Percentiles rank a stretch among this genome's conserved stretches.
Conservation (phyloP, 441 rosid genomes). For the Rhodomyrtus psidioides region DNA sequence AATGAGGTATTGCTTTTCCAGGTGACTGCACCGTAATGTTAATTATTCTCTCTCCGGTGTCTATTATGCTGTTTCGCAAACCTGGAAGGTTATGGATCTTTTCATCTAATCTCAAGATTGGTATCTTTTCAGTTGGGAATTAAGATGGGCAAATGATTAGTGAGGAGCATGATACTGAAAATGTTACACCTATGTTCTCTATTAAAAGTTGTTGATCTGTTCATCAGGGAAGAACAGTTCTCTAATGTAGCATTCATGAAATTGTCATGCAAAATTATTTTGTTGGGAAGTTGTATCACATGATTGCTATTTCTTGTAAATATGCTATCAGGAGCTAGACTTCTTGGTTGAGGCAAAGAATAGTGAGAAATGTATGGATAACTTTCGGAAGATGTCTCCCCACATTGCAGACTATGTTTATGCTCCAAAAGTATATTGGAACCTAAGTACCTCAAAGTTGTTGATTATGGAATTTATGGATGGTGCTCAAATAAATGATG, state of each 20-base stretch:
- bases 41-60: not conserved
- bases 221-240: not conserved
- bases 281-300: not conserved
- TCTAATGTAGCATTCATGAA: not conserved
- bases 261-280: not conserved
- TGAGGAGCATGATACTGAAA: not conserved
- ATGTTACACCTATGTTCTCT: not conserved
- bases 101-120: not conserved
- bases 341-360: slow-evolving; percentile 89
- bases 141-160: not conserved
- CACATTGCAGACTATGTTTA: slow-evolving; percentile 73
- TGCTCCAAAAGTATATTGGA: slow-evolving; percentile 80
- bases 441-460: slow-evolving; percentile 74
- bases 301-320: not conserved
- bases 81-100: not conserved
- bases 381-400: slow-evolving; percentile 82
- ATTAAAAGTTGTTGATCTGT: not conserved
- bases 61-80: not conserved
- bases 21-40: not conserved
- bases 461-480: slow-evolving; percentile 94
- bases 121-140: not conserved
- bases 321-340: slow-evolving; percentile 65
- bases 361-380: slow-evolving; percentile 79
- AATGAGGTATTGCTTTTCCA: not conserved
- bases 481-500: slow-evolving; percentile 75